phyloP scores from a whole-genome alignment of 805 yeast genomes.

The Ogataea trehalophila region DNA sequence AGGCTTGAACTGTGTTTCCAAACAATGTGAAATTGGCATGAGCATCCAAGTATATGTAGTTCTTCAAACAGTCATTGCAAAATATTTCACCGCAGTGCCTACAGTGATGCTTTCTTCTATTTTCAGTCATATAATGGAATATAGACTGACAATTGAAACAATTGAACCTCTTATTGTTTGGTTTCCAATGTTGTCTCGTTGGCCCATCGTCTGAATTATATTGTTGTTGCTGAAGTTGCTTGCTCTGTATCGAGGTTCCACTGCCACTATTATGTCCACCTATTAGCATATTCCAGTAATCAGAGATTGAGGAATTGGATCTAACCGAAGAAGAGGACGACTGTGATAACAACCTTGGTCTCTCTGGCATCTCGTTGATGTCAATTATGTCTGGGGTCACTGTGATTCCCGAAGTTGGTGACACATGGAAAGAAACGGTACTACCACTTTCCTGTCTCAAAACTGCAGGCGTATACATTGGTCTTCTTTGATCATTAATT shows the following conservation, averaged over 20 bases:
- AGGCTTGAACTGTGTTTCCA: slow-evolving; percentile 17
- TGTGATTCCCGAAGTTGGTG: slow-evolving; percentile 4
- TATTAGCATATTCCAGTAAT: slow-evolving; percentile 24
- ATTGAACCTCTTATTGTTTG: slow-evolving; percentile 57
- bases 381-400: slow-evolving; percentile 10
- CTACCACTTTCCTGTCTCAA: slow-evolving; percentile 38
- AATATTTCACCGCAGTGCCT: slow-evolving; percentile 38
- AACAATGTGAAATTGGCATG: slow-evolving; percentile 33
- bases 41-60: slow-evolving; percentile 31
- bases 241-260: no score
- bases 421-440: neutral
- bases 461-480: slow-evolving; percentile 89
- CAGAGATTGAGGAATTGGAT: slow-evolving; percentile 22
- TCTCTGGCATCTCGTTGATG: slow-evolving; percentile 12
- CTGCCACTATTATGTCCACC: slow-evolving; percentile 4
- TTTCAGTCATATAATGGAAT: slow-evolving; percentile 73
- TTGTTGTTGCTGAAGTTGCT: neutral
- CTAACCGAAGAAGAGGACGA: slow-evolving; percentile 22
- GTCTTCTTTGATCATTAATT: slow-evolving; percentile 75
- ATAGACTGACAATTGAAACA: slow-evolving; percentile 66
- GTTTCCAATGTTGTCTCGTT: slow-evolving; percentile 65
- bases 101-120: slow-evolving; percentile 41
- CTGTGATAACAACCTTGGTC: slow-evolving; percentile 15
- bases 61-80: slow-evolving; percentile 34
- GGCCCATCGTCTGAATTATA: slow-evolving; percentile 32